Percentiles rank a stretch among this genome's conserved stretches.
These are phyloP conservation scores for Talaromyces wortmannii DNA, from an alignment of 495 filamentous ascomycete species.

Conservation along the genomic window DNA sequence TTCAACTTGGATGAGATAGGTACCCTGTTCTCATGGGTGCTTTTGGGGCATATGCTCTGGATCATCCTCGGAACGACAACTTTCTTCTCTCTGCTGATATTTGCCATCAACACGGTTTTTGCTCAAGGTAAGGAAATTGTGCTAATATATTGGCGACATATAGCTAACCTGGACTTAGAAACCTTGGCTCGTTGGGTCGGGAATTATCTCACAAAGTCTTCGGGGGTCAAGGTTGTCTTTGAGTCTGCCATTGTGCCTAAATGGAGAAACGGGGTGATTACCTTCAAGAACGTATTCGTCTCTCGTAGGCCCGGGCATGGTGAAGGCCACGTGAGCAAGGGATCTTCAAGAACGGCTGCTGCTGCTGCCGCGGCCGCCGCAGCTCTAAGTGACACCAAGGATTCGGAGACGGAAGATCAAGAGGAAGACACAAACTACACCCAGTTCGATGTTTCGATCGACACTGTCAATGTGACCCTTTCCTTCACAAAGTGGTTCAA, in stretches of 20 bases:
- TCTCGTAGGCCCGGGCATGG: constrained; percentile 82
- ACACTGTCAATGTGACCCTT: constrained; percentile 93
- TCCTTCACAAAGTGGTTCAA: constrained; percentile 98
- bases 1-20: constrained; percentile 95
- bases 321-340: constrained; percentile 77
- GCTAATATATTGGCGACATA: not conserved
- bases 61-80: constrained; percentile 92
- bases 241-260: constrained; percentile 96
- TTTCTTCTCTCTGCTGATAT: constrained; percentile 86
- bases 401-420: constrained; percentile 7
- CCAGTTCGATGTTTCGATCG: constrained; percentile 92
- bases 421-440: constrained; percentile 95
- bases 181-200: constrained; percentile 88
- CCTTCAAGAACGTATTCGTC: constrained; percentile 94
- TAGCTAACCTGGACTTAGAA: constrained; percentile 44
- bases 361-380: constrained; percentile 77
- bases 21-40: constrained; percentile 90
- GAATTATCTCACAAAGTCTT: constrained; percentile 91
- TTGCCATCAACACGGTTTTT: constrained; percentile 91
- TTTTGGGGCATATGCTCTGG: constrained; percentile 92
- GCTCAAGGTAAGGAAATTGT: constrained; percentile 65
- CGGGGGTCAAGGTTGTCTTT: constrained; percentile 92
- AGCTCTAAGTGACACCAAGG: constrained; percentile 29
- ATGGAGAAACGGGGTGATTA: constrained; percentile 91
- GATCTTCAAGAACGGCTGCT: constrained; percentile 77